phyloP scores from a whole-genome alignment of 1,284 basidiomycete genomes.

The Ceratobasidium sp. region DNA sequence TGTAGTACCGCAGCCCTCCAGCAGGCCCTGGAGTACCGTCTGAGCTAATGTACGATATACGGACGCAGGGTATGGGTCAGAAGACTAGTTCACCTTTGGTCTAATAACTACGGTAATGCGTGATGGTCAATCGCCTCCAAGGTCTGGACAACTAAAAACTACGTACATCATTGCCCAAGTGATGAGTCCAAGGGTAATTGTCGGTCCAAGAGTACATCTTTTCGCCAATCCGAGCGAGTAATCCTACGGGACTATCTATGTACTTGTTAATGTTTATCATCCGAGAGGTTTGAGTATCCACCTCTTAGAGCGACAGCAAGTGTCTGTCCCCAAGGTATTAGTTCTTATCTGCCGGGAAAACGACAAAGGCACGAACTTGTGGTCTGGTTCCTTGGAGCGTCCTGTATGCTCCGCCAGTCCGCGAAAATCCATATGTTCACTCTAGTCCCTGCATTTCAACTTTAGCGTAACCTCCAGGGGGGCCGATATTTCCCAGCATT shows the following conservation, averaged over 20 bases:
- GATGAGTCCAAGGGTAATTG: conserved; percentile 48
- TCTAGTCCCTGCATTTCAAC: conserved; percentile 47
- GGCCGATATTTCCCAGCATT: conserved; percentile 44
- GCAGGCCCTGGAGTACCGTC: conserved; percentile 13
- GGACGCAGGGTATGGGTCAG: neutral
- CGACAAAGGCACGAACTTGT: conserved; percentile 43
- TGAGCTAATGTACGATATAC: conserved; percentile 6
- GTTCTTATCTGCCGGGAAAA: no score
- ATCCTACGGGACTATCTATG: conserved; percentile 47
- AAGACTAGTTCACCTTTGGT: neutral
- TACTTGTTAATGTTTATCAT: neutral
- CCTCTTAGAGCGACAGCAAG: conserved; percentile 48
- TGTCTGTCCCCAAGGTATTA: conserved; percentile 32
- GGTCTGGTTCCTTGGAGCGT: conserved; percentile 48
- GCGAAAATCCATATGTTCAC: conserved; percentile 18
- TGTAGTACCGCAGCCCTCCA: conserved; percentile 47
- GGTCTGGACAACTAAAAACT: no score
- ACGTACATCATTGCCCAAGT: conserved; percentile 49
- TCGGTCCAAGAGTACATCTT: conserved; percentile 48
- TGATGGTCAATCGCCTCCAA: neutral
- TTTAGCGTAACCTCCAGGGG: conserved; percentile 47
- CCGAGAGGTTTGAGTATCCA: neutral
- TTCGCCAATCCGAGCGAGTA: conserved; percentile 49
- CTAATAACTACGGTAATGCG: conserved; percentile 17
- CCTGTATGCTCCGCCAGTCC: conserved; percentile 41